These are phyloP conservation scores for Sporisorium sorghi DNA, from an alignment of 1,284 basidiomycete species.

Conservation along the genomic window DNA sequence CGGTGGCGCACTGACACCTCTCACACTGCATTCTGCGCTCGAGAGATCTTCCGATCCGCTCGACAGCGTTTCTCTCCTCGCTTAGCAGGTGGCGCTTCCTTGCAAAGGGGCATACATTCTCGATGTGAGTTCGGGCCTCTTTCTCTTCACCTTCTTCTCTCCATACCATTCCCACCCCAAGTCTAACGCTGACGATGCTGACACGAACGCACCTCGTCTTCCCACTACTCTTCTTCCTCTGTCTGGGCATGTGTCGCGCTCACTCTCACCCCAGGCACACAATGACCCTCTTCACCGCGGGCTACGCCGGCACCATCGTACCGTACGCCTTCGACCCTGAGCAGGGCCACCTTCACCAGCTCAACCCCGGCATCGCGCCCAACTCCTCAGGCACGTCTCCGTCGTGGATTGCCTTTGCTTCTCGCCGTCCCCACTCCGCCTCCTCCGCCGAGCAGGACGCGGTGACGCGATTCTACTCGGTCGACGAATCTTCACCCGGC, in stretches of 20 bases:
- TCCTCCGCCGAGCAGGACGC: not conserved
- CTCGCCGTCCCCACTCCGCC: not conserved
- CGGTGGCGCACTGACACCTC: not conserved
- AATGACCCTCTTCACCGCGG: constrained; percentile 37
- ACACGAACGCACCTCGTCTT: not conserved
- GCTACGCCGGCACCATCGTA: constrained; percentile 38
- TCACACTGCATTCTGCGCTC: not conserved
- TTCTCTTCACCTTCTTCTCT: not conserved
- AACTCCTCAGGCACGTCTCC: constrained; percentile 29
- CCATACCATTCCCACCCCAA: not conserved
- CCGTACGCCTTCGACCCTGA: constrained; percentile 22
- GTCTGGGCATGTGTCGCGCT: not conserved
- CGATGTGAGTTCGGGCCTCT: not conserved
- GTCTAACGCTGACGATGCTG: constrained; percentile 2
- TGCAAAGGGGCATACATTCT: not conserved
- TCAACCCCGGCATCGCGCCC: constrained; percentile 12
- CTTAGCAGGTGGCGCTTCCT: too few species aligned
- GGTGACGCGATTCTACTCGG: constrained; percentile 21
- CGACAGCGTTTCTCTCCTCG: not conserved
- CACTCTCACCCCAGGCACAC: not conserved
- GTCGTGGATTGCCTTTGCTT: constrained; percentile 36
- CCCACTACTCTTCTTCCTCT: not conserved
- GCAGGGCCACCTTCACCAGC: constrained; percentile 1
- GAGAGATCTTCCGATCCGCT: not conserved
- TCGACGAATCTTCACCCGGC: constrained; percentile 29